phyloP scores from a whole-genome alignment of 1,284 basidiomycete genomes.

The Retiboletus flavoniger region DNA sequence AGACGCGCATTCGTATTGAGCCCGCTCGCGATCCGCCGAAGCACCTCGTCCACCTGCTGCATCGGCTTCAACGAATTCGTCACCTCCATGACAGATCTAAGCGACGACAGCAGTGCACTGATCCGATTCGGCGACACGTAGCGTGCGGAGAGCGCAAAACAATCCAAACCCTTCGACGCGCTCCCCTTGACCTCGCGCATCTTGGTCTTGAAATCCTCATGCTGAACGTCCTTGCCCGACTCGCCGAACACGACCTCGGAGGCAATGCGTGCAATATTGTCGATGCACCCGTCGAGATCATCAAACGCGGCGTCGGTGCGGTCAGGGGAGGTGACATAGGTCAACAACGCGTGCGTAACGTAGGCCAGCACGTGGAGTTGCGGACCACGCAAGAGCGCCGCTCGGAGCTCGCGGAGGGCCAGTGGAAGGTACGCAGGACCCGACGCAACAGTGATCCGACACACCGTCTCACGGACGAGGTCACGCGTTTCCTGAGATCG shows the following conservation, averaged over 20 bases:
- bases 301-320: slow-evolving; percentile 48
- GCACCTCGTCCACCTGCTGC: slow-evolving; percentile 84
- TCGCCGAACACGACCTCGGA: slow-evolving; percentile 95
- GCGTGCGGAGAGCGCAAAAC: slow-evolving; percentile 79
- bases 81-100: slow-evolving; percentile 85
- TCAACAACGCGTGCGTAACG: slow-evolving; percentile 79
- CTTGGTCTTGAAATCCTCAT: slow-evolving; percentile 93
- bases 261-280: slow-evolving; percentile 77
- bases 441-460: slow-evolving; percentile 76
- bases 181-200: slow-evolving; percentile 87
- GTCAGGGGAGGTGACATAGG: slow-evolving; percentile 70
- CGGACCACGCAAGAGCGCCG: slow-evolving; percentile 84
- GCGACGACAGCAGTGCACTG: slow-evolving; percentile 73
- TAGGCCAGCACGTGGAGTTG: slow-evolving; percentile 93
- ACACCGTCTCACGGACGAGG: slow-evolving; percentile 80
- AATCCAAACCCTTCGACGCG: slow-evolving; percentile 78
- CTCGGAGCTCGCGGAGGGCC: slow-evolving; percentile 80
- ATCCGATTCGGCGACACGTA: slow-evolving; percentile 77
- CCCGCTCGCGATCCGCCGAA: slow-evolving; percentile 81
- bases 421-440: slow-evolving; percentile 75
- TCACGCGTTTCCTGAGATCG: slow-evolving; percentile 94
- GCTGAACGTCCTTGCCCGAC: slow-evolving; percentile 85
- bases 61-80: slow-evolving; percentile 84
- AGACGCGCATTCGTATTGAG: slow-evolving; percentile 83
- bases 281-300: slow-evolving; percentile 77